Conservation (phyloP, 352 stramenopile species). For the Phytophthora tubulina region DNA sequence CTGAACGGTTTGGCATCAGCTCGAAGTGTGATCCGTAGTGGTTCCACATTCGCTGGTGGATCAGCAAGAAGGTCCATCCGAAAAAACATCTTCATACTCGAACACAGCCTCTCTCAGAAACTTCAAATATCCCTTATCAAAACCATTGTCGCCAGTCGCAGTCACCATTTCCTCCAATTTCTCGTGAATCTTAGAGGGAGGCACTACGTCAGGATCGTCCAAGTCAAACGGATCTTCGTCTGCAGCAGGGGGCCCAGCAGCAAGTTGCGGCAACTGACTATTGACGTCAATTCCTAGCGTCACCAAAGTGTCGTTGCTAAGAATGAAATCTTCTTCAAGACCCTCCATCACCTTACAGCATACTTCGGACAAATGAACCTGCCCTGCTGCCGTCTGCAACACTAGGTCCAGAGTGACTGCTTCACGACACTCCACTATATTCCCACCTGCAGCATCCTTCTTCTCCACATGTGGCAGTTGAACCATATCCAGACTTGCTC, state of each 20-base stretch:
- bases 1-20: neutral
- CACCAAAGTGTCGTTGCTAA: constrained; percentile 7
- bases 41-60: constrained; percentile 11
- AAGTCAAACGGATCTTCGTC: constrained; percentile 16
- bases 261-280: constrained; percentile 10
- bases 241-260: neutral
- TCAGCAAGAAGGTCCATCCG: neutral
- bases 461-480: neutral
- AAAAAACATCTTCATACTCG: constrained; percentile 15
- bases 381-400: constrained; percentile 11
- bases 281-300: constrained; percentile 16
- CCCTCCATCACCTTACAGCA: constrained; percentile 13
- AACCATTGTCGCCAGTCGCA: constrained; percentile 1
- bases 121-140: neutral
- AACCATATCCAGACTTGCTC: neutral
- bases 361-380: constrained; percentile 9
- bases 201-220: neutral
- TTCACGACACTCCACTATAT: neutral
- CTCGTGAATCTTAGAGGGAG: neutral
- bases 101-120: neutral
- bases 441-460: neutral
- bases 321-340: constrained; percentile 15
- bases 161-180: constrained; percentile 8
- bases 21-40: neutral
- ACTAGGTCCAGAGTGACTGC: constrained; percentile 4